phyloP scores from a whole-genome alignment of 1,139 yeast species.

The Scheffersomyces parashehatae region DNA sequence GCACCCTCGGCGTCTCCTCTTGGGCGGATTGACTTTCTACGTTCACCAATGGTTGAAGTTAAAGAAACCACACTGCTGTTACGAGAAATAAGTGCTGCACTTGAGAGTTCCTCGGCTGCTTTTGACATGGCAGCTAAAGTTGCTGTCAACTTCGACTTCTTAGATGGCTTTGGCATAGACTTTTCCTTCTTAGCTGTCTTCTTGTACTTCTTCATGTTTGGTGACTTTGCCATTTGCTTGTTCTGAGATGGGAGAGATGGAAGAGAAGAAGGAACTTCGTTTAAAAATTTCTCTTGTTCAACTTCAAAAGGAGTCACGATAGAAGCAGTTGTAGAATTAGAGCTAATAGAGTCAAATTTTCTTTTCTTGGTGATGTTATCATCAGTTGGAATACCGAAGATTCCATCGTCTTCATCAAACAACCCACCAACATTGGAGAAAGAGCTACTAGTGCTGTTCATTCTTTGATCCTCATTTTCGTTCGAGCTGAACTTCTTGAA shows the following conservation, averaged over 20 bases:
- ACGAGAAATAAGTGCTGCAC: background rate
- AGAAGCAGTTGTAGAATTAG: slow-evolving; percentile 3
- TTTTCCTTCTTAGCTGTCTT: background rate
- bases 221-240: background rate
- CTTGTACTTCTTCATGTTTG: background rate
- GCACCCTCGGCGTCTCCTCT: background rate
- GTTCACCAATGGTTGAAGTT: background rate
- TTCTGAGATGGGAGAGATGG: background rate
- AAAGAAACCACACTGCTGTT: background rate
- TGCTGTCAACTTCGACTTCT: background rate
- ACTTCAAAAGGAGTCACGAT: background rate
- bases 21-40: slow-evolving; percentile 1
- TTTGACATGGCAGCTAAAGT: background rate
- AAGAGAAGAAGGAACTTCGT: background rate
- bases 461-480: slow-evolving; percentile 1
- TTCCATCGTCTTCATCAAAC: background rate
- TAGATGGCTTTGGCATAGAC: background rate
- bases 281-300: background rate
- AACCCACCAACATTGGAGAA: background rate
- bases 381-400: background rate
- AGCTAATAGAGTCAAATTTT: slow-evolving; percentile 10
- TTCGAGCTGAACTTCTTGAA: slow-evolving; percentile 13
- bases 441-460: background rate
- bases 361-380: slow-evolving; percentile 8
- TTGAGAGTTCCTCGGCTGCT: background rate